Evolutionary conservation across 2,329 filamentous ascomycete species (phyloP), one percentile per base, ranked within the genome.

Genomic region (Penicillium sp.): DNA sequence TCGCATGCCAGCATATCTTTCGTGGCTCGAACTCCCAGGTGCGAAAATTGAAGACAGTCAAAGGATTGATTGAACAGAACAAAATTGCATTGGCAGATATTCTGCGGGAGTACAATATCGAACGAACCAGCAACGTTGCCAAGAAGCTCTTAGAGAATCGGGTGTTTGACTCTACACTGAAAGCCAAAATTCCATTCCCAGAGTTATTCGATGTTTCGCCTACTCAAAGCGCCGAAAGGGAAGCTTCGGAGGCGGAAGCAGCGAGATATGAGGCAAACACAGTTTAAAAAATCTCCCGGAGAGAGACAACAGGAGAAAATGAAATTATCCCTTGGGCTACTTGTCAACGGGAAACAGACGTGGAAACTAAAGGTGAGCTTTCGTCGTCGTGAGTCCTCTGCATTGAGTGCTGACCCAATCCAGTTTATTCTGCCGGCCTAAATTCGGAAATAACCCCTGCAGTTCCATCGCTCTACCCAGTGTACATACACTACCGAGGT

Each of bases 1-100:
- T 54, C 3, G 52, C 46, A 14, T 54, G 33, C 23, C 37, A 53
- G 23, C 33, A 54, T 45, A 54, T 54, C 46, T 54, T 54, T 22
- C 52, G 52, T 40, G 43, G 50, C 50, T 2, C 43, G 4, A 27
- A 47, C 33, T 53, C 50, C 9, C 33, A 47, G 15, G 33, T 56
- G 18, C 50, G 31, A 20, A 44, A 26, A 44, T 11, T n/a, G 9
- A 44, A 44, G 9, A 9, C 11, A 1, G 11, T 44, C 8, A 44
- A 25, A 11, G n/a, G 22, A 2, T 26, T 44, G 4, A 44, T 44
- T 11, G 6, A 3, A 44, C 5, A 44, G 14, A 15, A 25, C 11
- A 18, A 44, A 9, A 12, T 9, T 9, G 6, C 42, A 7, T 12
- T 44, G 22, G n/a, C 42, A 7, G 20, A 9, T 26, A 44, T 44